Base-by-base conservation (phyloP, 208 protist species). In the Crithidia expoeki region DNA sequence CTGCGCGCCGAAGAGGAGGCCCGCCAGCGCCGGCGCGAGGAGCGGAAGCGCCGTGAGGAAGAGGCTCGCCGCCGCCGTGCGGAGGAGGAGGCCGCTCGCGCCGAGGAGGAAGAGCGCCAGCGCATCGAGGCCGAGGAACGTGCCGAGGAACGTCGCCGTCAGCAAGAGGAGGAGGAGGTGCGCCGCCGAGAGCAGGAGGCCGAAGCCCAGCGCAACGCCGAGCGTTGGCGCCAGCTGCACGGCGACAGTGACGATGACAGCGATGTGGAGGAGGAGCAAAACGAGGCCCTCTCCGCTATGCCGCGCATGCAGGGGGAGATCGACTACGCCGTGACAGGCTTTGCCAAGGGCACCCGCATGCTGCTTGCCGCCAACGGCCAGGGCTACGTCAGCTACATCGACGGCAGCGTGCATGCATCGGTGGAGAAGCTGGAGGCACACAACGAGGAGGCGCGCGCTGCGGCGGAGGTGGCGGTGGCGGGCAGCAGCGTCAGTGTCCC, bases 361-460 rank as follows among this genome's bases (percentile, higher is more conserved):
- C 38, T 85, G 16, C 72, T 88, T 30, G 52, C 62, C 5, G 25
- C 40, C 55, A 61, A 71, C 40, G 74, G 56, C 19, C 65, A 51
- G 32, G 65, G 65, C 51, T 84, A 86, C 68, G 83, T 92, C 12
- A 90, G 83, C 16, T 95, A 92, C 79, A 44, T 95, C 49, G 90
- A 95, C 55, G 90, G 90, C 61, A 76, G 59, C 33, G 42, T 77
- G 47, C 89, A 92, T 68, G 1, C 50, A 19, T 65, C 76, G 11
- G 23, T 86, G 7, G 44, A 40, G 36, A 47, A 61, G 32, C 40
- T 89, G 11, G 72, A 81, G 17, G 62, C 52, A 36, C 68, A 94
- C 76, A 94, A 95, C 68, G 38, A 68, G 32, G 17, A 62, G 46
- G 59, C 66, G 16, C 79, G 76, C 60, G 66, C 61, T 7, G 64